Conservation (phyloP, 441 rosid species). For the Populus hybrid region DNA sequence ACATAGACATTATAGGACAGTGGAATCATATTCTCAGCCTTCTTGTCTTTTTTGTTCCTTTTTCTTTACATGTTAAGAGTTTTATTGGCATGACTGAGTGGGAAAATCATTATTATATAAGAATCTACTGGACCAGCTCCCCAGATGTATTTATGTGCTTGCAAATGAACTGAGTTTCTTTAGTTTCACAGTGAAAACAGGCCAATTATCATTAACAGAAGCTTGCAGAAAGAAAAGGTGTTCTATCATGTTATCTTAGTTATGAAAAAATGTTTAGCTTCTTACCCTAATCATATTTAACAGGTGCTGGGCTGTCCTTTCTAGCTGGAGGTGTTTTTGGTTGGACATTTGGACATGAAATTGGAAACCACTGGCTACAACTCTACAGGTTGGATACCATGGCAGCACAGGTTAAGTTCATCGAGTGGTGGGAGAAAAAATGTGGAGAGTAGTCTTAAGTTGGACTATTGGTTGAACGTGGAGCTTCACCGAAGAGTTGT, state of each 20-base stretch:
- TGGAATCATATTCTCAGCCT: neutral
- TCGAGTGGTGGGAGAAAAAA: slow-evolving; percentile 89
- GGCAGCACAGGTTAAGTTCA: slow-evolving; percentile 78
- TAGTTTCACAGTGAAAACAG: neutral
- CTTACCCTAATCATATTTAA: neutral
- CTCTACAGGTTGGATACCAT: slow-evolving; percentile 81
- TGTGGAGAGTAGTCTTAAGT: slow-evolving; percentile 22
- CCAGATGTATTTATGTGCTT: neutral
- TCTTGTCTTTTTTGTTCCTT: neutral
- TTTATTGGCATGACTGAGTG: neutral
- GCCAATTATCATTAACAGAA: neutral
- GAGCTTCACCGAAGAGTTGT: neutral
- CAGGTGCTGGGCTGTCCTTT: slow-evolving; percentile 84
- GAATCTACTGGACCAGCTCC: no score
- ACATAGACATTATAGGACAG: no score
- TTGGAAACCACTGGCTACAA: slow-evolving; percentile 66
- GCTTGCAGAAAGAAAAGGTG: neutral
- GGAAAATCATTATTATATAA: no score
- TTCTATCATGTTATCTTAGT: neutral
- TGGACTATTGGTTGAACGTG: neutral
- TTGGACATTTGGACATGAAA: slow-evolving; percentile 80
- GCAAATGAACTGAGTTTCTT: neutral
- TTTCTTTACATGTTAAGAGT: neutral
- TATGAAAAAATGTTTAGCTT: neutral
- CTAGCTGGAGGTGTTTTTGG: slow-evolving; percentile 83